These are phyloP conservation scores for Kwoniella heveanensis DNA, from an alignment of 768 basidiomycete genomes.

Conservation along the genomic window DNA sequence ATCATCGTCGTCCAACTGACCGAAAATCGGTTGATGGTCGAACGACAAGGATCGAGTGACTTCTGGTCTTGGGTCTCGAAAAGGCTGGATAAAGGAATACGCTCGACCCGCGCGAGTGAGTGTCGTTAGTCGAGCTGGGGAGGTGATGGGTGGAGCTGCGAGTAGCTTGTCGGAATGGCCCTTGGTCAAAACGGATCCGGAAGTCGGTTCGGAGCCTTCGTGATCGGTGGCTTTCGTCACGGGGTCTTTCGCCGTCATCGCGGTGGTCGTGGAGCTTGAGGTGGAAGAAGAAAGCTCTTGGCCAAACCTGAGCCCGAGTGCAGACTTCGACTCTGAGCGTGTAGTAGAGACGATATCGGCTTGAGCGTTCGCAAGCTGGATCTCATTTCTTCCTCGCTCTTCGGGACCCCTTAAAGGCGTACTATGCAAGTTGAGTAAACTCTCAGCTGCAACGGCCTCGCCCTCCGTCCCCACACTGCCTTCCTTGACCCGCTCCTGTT, in stretches of 20 bases:
- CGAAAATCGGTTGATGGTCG: neutral
- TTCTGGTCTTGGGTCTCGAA: conserved; percentile 24
- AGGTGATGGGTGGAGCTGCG: conserved; percentile 9
- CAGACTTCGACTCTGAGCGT: neutral
- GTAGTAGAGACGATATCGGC: neutral
- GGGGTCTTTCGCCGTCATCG: neutral
- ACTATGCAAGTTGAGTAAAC: conserved; percentile 22
- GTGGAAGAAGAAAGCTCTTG: neutral
- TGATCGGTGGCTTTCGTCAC: neutral
- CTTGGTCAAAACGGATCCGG: neutral
- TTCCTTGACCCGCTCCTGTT: conserved; percentile 4
- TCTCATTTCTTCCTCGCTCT: conserved; percentile 9
- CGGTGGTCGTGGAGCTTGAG: neutral
- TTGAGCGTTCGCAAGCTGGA: conserved; percentile 11
- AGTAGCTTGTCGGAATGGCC: conserved; percentile 6
- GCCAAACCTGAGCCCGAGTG: neutral
- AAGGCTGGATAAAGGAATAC: conserved; percentile 25
- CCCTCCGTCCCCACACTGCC: conserved; percentile 16
- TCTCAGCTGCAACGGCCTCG: conserved; percentile 24
- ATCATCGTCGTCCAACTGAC: conserved; percentile 14
- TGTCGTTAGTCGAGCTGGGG: conserved; percentile 1
- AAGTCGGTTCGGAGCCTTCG: neutral
- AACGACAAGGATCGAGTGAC: conserved; percentile 19
- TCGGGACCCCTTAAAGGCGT: conserved; percentile 22
- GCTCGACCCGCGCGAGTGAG: conserved; percentile 17